Conservation (phyloP, 148 eudicot species). For the Polygonum maritimum region DNA sequence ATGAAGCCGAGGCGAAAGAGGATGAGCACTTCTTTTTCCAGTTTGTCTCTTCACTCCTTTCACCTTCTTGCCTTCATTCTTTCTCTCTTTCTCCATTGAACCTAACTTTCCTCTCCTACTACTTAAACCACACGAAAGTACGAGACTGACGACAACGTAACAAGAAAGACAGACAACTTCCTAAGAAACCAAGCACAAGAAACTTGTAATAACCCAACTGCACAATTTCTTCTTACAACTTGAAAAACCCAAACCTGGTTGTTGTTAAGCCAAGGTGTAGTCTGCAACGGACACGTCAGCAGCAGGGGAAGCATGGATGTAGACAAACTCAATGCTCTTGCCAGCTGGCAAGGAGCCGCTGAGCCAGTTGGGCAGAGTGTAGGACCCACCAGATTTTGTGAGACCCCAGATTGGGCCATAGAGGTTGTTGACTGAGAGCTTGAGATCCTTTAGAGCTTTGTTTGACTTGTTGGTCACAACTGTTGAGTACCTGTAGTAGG, state of each 20-base stretch:
- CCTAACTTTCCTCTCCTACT: slow-evolving; percentile 10
- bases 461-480: slow-evolving; percentile 69
- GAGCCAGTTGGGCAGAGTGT: slow-evolving; percentile 67
- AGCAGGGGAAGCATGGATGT: slow-evolving; percentile 63
- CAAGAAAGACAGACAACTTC: not conserved
- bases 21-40: slow-evolving; percentile 76
- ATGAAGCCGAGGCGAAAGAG: slow-evolving; percentile 54
- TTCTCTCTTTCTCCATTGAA: slow-evolving; percentile 18
- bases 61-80: slow-evolving; percentile 41
- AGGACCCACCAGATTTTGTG: slow-evolving; percentile 38
- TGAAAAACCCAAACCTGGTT: not conserved
- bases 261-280: slow-evolving; percentile 48
- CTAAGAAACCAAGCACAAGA: not conserved
- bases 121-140: not conserved
- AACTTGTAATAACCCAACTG: slow-evolving; percentile 24
- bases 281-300: slow-evolving; percentile 61
- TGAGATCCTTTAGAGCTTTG: slow-evolving; percentile 53
- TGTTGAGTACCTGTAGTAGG: slow-evolving; percentile 84
- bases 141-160: not conserved
- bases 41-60: slow-evolving; percentile 86
- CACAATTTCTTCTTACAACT: slow-evolving; percentile 45
- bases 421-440: slow-evolving; percentile 53
- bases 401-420: slow-evolving; percentile 95
- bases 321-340: slow-evolving; percentile 77
- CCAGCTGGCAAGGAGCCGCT: slow-evolving; percentile 50